These are phyloP conservation scores for Brassica nigra DNA, from an alignment of 345 rosid genomes.

Conservation along the genomic window DNA sequence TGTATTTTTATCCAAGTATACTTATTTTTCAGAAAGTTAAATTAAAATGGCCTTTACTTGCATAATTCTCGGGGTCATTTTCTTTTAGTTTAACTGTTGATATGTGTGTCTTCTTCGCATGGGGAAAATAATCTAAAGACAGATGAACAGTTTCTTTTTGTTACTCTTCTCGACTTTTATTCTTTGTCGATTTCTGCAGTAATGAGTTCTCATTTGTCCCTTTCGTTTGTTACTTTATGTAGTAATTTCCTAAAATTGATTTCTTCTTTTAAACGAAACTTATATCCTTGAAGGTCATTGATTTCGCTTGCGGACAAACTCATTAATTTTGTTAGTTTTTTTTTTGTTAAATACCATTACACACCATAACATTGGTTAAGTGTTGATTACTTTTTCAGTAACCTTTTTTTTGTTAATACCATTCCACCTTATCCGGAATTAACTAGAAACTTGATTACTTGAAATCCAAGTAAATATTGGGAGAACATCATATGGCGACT, in stretches of 20 bases:
- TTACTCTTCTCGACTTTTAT: slow-evolving; percentile 30
- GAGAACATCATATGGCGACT: not conserved
- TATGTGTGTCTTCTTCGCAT: slow-evolving; percentile 26
- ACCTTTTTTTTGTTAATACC: no score
- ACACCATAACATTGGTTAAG: not conserved
- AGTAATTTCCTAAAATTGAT: slow-evolving; percentile 12
- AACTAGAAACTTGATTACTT: slow-evolving; percentile 14
- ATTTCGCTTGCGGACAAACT: not conserved
- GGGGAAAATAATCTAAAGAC: slow-evolving; percentile 25
- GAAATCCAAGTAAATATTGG: not conserved
- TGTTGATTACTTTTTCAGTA: not conserved
- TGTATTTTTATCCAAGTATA: not conserved
- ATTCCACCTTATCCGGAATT: not conserved
- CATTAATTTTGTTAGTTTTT: not conserved
- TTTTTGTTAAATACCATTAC: not conserved
- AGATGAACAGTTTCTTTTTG: slow-evolving; percentile 7
- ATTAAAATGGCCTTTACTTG: slow-evolving; percentile 5
- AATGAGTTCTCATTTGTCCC: slow-evolving; percentile 41
- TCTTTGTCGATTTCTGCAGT: slow-evolving; percentile 36
- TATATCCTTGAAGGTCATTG: not conserved
- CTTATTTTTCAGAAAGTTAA: not conserved
- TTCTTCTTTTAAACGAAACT: not conserved
- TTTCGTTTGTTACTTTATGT: slow-evolving; percentile 34
- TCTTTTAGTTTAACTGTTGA: slow-evolving; percentile 14
- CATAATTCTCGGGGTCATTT: slow-evolving; percentile 32